Conservation (phyloP, 1,284 basidiomycete species). For the Singerocomus inundabilis region DNA sequence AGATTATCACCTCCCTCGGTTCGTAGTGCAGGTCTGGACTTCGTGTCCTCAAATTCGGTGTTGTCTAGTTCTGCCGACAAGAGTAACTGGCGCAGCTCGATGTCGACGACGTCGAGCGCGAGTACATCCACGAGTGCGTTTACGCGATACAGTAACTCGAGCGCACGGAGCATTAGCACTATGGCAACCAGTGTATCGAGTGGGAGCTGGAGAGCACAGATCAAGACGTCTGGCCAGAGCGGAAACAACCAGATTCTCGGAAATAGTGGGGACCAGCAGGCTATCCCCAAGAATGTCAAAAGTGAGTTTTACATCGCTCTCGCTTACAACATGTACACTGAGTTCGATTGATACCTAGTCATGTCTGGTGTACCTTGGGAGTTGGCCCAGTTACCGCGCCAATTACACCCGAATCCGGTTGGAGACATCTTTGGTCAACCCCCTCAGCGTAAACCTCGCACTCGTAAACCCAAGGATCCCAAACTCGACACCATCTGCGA, state of each 20-base stretch:
- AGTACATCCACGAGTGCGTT: constrained; percentile 68
- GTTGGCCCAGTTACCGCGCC: constrained; percentile 62
- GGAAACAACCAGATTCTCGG: constrained; percentile 20
- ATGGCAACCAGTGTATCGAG: constrained; percentile 73
- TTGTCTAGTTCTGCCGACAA: constrained; percentile 29
- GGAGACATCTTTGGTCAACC: constrained; percentile 62
- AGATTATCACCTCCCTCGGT: constrained; percentile 37
- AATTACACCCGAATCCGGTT: constrained; percentile 55
- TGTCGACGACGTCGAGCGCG: constrained; percentile 63
- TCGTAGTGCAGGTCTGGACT: constrained; percentile 45
- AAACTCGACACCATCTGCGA: constrained; percentile 73
- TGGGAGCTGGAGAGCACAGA: constrained; percentile 53
- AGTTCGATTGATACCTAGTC: constrained; percentile 42
- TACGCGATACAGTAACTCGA: constrained; percentile 76
- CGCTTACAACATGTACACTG: background rate
- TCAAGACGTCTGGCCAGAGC: constrained; percentile 20
- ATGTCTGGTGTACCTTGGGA: constrained; percentile 76
- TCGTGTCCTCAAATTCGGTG: constrained; percentile 15
- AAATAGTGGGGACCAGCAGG: constrained; percentile 29
- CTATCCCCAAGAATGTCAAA: constrained; percentile 74
- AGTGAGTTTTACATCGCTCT: constrained; percentile 46
- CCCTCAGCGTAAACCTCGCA: constrained; percentile 60
- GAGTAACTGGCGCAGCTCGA: constrained; percentile 74
- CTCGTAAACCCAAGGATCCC: constrained; percentile 61
- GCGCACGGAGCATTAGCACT: constrained; percentile 68